Conservation (phyloP, 1,139 yeast genomes). For the Lodderomyces elongisporus region DNA sequence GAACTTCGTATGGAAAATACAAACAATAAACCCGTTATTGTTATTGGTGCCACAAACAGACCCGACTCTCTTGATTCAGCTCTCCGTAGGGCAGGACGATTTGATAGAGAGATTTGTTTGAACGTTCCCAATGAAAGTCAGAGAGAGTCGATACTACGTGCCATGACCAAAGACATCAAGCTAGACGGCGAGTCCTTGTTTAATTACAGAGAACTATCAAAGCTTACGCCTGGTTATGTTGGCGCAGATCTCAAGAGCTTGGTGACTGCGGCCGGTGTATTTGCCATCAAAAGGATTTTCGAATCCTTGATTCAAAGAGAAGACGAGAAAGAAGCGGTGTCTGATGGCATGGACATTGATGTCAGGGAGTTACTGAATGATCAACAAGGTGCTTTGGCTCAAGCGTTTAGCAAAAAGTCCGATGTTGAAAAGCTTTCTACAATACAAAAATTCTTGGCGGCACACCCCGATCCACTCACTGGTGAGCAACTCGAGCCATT, state of each 20-base stretch:
- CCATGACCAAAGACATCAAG: conserved; percentile 66
- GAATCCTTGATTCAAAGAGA: conserved; percentile 40
- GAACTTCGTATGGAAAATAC: conserved; percentile 84
- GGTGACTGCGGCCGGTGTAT: conserved; percentile 92
- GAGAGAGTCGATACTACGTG: conserved; percentile 66
- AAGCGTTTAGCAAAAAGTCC: conserved; percentile 25
- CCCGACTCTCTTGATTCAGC: conserved; percentile 48
- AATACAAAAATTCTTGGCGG: conserved; percentile 64
- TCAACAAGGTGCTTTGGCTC: conserved; percentile 10
- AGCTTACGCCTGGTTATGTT: conserved; percentile 94
- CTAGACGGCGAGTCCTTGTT: conserved; percentile 55
- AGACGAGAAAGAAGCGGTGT: conserved; percentile 14
- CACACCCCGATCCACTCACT: conserved; percentile 77
- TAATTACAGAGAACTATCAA: conserved; percentile 71
- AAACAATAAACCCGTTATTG: conserved; percentile 79
- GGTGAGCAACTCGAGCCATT: conserved; percentile 70
- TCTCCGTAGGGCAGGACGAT: conserved; percentile 45
- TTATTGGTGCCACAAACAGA: conserved; percentile 46
- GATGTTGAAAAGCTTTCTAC: conserved; percentile 50
- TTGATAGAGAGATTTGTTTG: conserved; percentile 51
- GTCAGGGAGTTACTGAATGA: conserved; percentile 1
- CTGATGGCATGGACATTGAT: conserved; percentile 41
- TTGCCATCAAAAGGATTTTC: conserved; percentile 90
- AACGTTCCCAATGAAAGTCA: conserved; percentile 90
- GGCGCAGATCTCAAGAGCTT: conserved; percentile 96